Base-by-base conservation (phyloP, 495 filamentous ascomycete genomes). In the Xylaria intraflava region DNA sequence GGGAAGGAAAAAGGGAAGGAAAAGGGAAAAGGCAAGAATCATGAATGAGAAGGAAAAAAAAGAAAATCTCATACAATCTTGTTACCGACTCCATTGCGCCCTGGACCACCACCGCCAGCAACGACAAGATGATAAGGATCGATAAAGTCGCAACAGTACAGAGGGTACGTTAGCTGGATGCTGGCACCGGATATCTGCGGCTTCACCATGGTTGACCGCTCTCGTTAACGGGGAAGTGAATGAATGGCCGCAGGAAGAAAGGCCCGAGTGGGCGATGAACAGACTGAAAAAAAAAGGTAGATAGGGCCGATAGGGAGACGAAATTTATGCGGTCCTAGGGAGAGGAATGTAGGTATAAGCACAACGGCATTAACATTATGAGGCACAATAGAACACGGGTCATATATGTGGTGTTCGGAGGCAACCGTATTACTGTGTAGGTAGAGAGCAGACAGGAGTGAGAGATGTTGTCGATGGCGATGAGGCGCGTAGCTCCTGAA, bases 61-160 rank as follows among this genome's bases (percentile, higher is more conserved):
- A 7, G 36, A 24, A 36, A 47, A 35, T 41, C 43, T n/a, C 64
- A 36, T 55, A 86, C 88, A 66, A 97, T 90, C 71, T 91, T 92
- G 70, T 96, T 98, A 26, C 83, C 82, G 30, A 96, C 89, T 42
- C 91, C 93, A 62, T 79, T 93, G 51, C 84, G 82, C 35, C 86
- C 83, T 62, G 90, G 84, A 17, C 92, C 92, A 55, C 92, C 92
- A 44, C 93, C 93, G 24, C 93, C 92, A 31, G 84, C 92, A n/a
- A 96, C 89, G 8, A 95, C 71, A 26, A 96, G 74, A 43, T 80
- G 80, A 55, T 79, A 76, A 52, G 81, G 79, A 72, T 93, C 82
- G 60, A 85, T 88, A 68, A 96, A 96, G 64, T 90, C 92, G 57
- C 86, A 87, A 17, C 88, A 80, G 68, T 89, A 96, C 36, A 96